Percentiles rank a stretch among this genome's conserved stretches.
phyloP scores from a whole-genome alignment of 805 yeast genomes.

The Spathaspora passalidarum region DNA sequence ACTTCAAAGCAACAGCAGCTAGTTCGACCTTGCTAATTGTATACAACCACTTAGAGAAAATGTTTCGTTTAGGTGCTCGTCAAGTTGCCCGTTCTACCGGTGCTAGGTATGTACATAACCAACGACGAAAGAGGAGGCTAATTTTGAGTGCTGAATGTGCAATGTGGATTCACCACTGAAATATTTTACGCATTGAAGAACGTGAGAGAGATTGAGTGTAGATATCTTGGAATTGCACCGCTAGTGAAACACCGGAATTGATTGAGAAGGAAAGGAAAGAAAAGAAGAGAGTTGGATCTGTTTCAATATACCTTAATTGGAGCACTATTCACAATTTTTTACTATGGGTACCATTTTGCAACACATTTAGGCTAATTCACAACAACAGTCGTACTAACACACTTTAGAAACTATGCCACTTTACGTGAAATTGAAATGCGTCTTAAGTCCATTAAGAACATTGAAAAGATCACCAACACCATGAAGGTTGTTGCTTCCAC shows the following conservation, averaged over 20 bases:
- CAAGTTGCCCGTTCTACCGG: slow-evolving; percentile 49
- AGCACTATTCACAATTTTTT: too few relatives aligned
- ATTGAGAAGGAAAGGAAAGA: too few relatives aligned
- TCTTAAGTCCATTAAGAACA: slow-evolving; percentile 96
- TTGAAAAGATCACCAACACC: slow-evolving; percentile 98
- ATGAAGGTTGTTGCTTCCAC: slow-evolving; percentile 99
- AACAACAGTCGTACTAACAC: slow-evolving; percentile 1
- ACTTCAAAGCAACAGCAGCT: neutral
- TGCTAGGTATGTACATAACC: slow-evolving; percentile 47
- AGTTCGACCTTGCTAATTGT: neutral
- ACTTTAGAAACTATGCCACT: slow-evolving; percentile 86
- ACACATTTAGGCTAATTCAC: neutral
- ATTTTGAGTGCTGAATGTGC: neutral
- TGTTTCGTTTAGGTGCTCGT: slow-evolving; percentile 55
- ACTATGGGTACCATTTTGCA: neutral
- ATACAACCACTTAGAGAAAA: slow-evolving; percentile 13
- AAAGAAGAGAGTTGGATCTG: too few relatives aligned
- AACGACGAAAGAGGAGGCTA: neutral
- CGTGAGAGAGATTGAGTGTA: too few relatives aligned
- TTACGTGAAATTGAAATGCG: slow-evolving; percentile 98
- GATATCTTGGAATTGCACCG: too few relatives aligned
- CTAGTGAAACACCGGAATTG: too few relatives aligned
- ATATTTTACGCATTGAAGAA: too few relatives aligned
- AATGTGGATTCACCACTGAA: too few relatives aligned
- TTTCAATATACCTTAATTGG: too few relatives aligned